Evolutionary conservation across 768 basidiomycete genomes (phyloP), one percentile per base, ranked within the genome.

Genomic region (Vararia minispora): DNA sequence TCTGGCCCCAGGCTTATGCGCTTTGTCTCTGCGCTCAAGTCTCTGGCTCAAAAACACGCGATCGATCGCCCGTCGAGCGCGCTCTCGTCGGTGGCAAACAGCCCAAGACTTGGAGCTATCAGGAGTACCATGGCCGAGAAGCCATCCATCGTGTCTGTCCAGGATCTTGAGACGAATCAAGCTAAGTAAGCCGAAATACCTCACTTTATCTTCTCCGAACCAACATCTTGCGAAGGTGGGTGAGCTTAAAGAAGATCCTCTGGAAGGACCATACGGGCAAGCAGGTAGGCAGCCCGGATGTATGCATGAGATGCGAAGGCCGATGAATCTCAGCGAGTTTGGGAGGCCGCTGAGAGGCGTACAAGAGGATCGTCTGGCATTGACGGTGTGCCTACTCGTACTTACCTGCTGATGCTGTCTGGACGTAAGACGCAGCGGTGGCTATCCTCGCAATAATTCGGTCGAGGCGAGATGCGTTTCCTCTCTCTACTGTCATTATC

Each of bases 331-430:
- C 48, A 92, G 81, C 65, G 89, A 40, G 50, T 70, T n/a, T 97
- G 92, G 91, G 92, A 95, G 59, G 79, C 66, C 42, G 91, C 91
- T 8, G 79, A 86, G 49, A 69, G 92, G 26, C 84, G 76, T 52
- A 89, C 86, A 10, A 71, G 85, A 29, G 75, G 75, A 33, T 67
- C 72, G 4, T 74, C 77, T 9, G 88, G 81, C 0, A 72, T 90
- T 40, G 92, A 95, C 60, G 87, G 88, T 86, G 10, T 40, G 7
- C 5, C 3, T 40, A 6, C 6, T 17, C 7, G 13, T n/a, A 17
- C 6, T 7, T n/a, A 34, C 17, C 13, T 24, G 8, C 13, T 35
- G 9, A 26, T 11, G 6, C 22, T 50, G 35, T 37, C 14, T 26
- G 25, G 11, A 10, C 35, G 14, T 12, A 28, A 32, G 13, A 42